These are phyloP conservation scores for Cladosporium colombiae DNA, from an alignment of 2,329 filamentous ascomycete genomes.

Conservation along the genomic window DNA sequence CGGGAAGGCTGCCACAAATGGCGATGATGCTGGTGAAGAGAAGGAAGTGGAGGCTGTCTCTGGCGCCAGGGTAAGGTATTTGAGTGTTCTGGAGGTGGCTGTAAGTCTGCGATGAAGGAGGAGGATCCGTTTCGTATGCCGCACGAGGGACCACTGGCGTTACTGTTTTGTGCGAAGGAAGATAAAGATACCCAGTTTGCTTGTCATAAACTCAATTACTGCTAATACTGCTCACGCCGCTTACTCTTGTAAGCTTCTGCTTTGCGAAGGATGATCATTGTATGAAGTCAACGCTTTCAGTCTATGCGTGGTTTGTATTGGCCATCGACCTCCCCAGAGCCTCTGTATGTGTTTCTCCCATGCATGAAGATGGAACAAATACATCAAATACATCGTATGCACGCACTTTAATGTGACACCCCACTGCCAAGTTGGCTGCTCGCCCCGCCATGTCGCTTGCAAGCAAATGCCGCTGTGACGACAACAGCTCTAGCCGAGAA, in stretches of 20 bases:
- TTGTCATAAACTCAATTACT: not conserved
- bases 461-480: conserved; percentile 3
- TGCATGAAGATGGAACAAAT: not conserved
- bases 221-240: not conserved
- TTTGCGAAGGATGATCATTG: not conserved
- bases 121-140: not conserved
- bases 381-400: not conserved
- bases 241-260: not conserved
- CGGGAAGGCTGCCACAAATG: not conserved
- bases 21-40: conserved; percentile 13
- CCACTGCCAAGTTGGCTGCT: not conserved
- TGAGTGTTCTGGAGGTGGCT: conserved; percentile 38
- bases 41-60: conserved; percentile 36
- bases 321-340: not conserved
- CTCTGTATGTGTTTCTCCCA: not conserved
- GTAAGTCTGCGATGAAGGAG: conserved; percentile 33
- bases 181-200: conserved; percentile 13
- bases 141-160: not conserved
- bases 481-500: not conserved
- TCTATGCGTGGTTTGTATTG: not conserved
- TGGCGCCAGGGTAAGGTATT: conserved; percentile 43
- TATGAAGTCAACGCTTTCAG: not conserved
- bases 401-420: not conserved
- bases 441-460: not conserved
- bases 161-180: conserved; percentile 7